Evolutionary conservation across 2,329 filamentous ascomycete species (phyloP), one percentile per base, ranked within the genome.

Genomic region (Diaporthe caulivora): DNA sequence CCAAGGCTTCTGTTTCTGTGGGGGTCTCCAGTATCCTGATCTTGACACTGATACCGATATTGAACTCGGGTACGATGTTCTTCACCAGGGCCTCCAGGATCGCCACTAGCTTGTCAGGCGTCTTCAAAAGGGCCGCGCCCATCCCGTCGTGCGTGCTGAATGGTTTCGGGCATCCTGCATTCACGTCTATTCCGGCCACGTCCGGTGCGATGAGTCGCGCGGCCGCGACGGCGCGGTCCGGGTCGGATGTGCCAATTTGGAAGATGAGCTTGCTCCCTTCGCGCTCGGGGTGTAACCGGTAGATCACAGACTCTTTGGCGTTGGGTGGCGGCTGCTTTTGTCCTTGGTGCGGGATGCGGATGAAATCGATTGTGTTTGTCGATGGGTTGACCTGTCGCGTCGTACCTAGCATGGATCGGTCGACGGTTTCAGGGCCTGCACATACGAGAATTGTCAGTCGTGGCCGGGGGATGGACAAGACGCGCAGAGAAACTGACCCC

Each of bases 101-200:
- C 0, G 92, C 89, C 78, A 92, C 93, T 1, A 99, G 89, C 79
- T 90, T 91, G 76, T 98, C 95, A 0, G 97, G 96, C 0, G 93
- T 96, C 77, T 90, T 91, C 21, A 99, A 89, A 26, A 99, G 88
- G 1, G 95, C 96, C 0, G 97, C 97, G 64, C 97, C 97, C 97
- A 99, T 99, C 64, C 97, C 97, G 74, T 95, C 95, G 76, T 90
- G 90, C 2, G 96, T 98, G 80, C 94, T 97, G 83, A 99, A 99
- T 0, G 96, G 94, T 83, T 99, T 99, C 0, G 97, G 97, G 81
- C 97, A 99, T n/a, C 97, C 97, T 0, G 97, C 95, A 82, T 99
- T 99, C 75, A 99, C 93, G 82, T 98, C 97, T 78, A 99, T 98
- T 74, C 97, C 97, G 0, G 92, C 92, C 3, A 99, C 97, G 83